These are phyloP conservation scores for Cinnamomum chago DNA, from an alignment of 164 flowering plant genomes.

Conservation along the genomic window DNA sequence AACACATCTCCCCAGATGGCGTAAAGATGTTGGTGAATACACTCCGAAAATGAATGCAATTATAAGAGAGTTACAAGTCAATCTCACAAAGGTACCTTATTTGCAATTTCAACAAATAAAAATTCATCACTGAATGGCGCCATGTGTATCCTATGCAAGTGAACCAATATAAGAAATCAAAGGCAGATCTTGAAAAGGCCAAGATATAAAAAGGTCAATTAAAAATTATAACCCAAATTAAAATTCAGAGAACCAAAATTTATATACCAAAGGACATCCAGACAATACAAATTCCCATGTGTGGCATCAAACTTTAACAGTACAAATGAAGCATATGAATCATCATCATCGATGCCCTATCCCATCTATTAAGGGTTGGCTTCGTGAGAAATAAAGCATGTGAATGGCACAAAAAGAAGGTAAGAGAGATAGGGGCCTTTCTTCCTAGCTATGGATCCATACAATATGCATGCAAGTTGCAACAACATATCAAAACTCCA, in stretches of 20 bases:
- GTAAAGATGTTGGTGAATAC: background rate
- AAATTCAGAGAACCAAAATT: background rate
- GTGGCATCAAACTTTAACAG: background rate
- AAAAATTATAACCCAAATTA: background rate
- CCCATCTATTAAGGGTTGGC: no score
- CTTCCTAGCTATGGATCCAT: no score
- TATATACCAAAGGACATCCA: background rate
- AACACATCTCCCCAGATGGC: no score
- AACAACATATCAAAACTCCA: no score
- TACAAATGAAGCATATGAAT: no score
- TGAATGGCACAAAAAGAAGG: no score
- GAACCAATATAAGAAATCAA: slow-evolving; percentile 13
- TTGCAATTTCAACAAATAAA: slow-evolving; percentile 86
- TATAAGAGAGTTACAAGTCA: background rate
- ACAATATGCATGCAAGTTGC: no score
- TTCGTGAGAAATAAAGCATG: no score
- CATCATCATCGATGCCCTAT: no score
- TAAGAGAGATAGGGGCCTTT: no score
- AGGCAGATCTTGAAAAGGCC: background rate
- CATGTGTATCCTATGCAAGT: slow-evolving; percentile 79
- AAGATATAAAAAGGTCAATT: background rate
- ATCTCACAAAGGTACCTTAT: slow-evolving; percentile 55
- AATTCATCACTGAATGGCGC: slow-evolving; percentile 99
- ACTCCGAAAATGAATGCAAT: background rate
- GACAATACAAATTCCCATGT: background rate